Evolutionary conservation across 192 early-diverging fungal species (phyloP).

Genomic region (Backusella macrospora): DNA sequence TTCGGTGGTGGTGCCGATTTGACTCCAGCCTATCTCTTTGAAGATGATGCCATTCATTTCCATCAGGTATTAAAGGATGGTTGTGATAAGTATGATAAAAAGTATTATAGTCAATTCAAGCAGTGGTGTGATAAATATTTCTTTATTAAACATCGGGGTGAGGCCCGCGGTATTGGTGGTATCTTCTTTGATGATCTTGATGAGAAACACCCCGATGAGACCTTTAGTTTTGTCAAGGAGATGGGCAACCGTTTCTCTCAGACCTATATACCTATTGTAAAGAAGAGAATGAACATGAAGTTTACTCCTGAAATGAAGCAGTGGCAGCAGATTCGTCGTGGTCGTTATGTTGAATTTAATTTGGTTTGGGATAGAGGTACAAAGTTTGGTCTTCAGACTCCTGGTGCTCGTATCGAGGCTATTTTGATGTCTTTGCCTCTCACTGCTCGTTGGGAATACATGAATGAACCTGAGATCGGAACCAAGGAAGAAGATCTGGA

Average conservation of each 20-base stretch:
- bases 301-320: conserved; percentile 76
- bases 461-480: conserved; percentile 67
- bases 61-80: conserved; percentile 88
- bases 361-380: conserved; percentile 96
- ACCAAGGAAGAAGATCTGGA: conserved; percentile 75
- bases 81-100: conserved; percentile 86
- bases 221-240: conserved; percentile 84
- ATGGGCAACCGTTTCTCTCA: conserved; percentile 79
- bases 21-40: conserved; percentile 88
- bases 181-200: conserved; percentile 99
- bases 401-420: conserved; percentile 94
- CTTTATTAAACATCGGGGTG: conserved; percentile 80
- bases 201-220: conserved; percentile 67
- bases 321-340: conserved; percentile 96
- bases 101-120: conserved; percentile 91
- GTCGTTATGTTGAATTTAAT: conserved; percentile 98
- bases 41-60: conserved; percentile 93
- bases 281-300: conserved; percentile 76
- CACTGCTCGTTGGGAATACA: conserved; percentile 96
- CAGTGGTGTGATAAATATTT: conserved; percentile 98
- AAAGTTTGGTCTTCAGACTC: conserved; percentile 96
- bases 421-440: conserved; percentile 93
- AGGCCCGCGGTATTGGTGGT: conserved; percentile 93
- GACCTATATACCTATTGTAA: conserved; percentile 89
- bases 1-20: conserved; percentile 97